These are phyloP conservation scores for Chaetomium fimeti DNA, from an alignment of 495 filamentous ascomycete genomes.

Conservation along the genomic window DNA sequence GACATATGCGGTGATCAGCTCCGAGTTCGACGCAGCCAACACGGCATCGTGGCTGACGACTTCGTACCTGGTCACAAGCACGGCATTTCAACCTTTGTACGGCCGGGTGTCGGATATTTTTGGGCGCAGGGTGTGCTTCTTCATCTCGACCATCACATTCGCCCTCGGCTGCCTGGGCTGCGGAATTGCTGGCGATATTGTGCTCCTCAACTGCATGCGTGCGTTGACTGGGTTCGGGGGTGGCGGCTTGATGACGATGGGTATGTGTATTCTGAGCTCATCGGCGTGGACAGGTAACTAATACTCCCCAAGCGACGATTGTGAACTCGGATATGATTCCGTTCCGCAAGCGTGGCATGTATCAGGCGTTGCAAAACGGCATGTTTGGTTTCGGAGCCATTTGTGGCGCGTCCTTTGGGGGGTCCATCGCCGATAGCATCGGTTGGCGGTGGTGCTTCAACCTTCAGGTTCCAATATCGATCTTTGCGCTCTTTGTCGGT, in stretches of 20 bases:
- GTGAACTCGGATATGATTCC: slow-evolving; percentile 67
- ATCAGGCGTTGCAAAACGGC: slow-evolving; percentile 62
- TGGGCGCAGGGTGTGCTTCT: slow-evolving; percentile 52
- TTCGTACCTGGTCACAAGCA: slow-evolving; percentile 70
- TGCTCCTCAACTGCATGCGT: slow-evolving; percentile 47
- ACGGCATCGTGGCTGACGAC: slow-evolving; percentile 69
- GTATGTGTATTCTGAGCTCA: slow-evolving; percentile 30
- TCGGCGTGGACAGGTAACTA: slow-evolving; percentile 1
- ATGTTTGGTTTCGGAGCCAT: slow-evolving; percentile 58
- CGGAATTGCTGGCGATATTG: slow-evolving; percentile 42
- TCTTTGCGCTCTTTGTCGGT: slow-evolving; percentile 54
- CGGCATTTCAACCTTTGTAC: slow-evolving; percentile 57
- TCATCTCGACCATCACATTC: slow-evolving; percentile 49
- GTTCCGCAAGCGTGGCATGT: slow-evolving; percentile 62
- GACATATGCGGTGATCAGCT: slow-evolving; percentile 64
- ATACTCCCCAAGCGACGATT: slow-evolving; percentile 51
- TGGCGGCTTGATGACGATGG: slow-evolving; percentile 62
- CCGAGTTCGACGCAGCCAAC: slow-evolving; percentile 52
- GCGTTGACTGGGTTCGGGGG: slow-evolving; percentile 58
- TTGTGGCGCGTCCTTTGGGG: slow-evolving; percentile 50
- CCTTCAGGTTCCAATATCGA: slow-evolving; percentile 53
- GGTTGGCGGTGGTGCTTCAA: slow-evolving; percentile 55
- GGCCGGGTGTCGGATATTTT: slow-evolving; percentile 53
- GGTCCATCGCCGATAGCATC: slow-evolving; percentile 49
- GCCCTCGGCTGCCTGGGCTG: slow-evolving; percentile 49